Base-by-base conservation (phyloP, 2,329 filamentous ascomycete genomes). In the Talaromyces amestolkiae region DNA sequence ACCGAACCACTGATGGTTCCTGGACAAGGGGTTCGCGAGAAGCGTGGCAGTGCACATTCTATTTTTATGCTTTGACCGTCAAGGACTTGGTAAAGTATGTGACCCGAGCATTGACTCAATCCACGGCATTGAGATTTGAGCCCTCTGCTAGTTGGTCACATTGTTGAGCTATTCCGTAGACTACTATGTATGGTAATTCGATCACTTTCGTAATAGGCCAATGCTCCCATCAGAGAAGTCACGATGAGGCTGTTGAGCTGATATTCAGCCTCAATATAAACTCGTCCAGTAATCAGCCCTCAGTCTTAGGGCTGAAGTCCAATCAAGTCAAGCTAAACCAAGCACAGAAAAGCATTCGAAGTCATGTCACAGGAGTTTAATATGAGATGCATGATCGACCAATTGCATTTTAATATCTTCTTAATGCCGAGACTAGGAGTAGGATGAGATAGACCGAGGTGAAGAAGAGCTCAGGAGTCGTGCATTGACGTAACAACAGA, bases 21-120 rank as follows among this genome's bases (percentile, higher is more conserved):
- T 49, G 33, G 4, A 43, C 56, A 43, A 59, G 59, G 31, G 35
- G 41, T 35, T 24, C 49, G 49, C 33, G 27, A 31, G 49, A 53
- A 53, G 27, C 27, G 61, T 63, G 61, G 61, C 61, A 56, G 61
- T 63, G 61, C 61, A 35, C 61, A 58, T 56, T 58, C 61, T 63
- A 63, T 58, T 63, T 63, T 63, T 63, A 58, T 47, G 35, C 19
- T 35, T 45, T 59, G 24, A 15, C 53, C 2, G 53, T 53, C 53
- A 39, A 19, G 15, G 53, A 56, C 11, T 15, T n/a, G 49, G 49
- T 31, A 53, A 53, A 53, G 49, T 53, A 33, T 53, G 49, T 31
- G 49, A 53, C 24, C 27, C 8, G 49, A 53, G 27, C n/a, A n/a
- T 53, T 33, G 24, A 53, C 47, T 51, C 47, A 22, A 22, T 51